Percentiles rank a stretch among this genome's conserved stretches.
Conservation (phyloP, 805 yeast species). For the Suhomyces sp. region DNA sequence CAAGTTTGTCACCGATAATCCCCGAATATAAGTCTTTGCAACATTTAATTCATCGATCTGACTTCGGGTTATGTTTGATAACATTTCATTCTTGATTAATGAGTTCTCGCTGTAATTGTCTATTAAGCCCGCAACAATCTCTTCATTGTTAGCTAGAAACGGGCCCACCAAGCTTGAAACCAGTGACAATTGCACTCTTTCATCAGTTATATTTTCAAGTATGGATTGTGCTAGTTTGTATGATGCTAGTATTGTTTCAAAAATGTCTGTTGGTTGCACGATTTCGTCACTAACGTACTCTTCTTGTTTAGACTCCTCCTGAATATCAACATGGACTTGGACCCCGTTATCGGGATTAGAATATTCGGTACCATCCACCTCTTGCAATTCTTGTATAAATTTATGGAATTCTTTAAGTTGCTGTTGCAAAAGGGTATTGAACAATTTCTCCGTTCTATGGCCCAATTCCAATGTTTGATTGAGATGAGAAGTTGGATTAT, state of each 20-base stretch:
- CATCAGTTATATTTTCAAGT: conserved; percentile 24
- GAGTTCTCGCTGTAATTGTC: conserved; percentile 16
- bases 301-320: conserved; percentile 4
- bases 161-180: conserved; percentile 17
- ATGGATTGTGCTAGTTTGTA: conserved; percentile 31
- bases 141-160: conserved; percentile 19
- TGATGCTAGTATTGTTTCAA: conserved; percentile 31
- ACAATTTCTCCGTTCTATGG: conserved; percentile 17
- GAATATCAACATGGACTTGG: not conserved
- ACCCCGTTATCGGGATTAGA: not conserved
- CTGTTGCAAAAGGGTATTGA: conserved; percentile 23
- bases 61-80: conserved; percentile 26
- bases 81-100: conserved; percentile 17
- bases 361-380: conserved; percentile 10
- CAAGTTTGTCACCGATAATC: conserved; percentile 26
- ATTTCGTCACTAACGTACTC: conserved; percentile 22
- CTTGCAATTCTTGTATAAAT: conserved; percentile 24
- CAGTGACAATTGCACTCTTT: conserved; percentile 6
- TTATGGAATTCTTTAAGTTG: conserved; percentile 29
- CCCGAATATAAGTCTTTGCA: conserved; percentile 24
- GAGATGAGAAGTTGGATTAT: conserved; percentile 15
- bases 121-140: conserved; percentile 19
- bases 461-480: conserved; percentile 17
- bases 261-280: conserved; percentile 36
- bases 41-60: conserved; percentile 35